Evolutionary conservation across 2,329 filamentous ascomycete species (phyloP).

Genomic region (Colletotrichum liaoningense): DNA sequence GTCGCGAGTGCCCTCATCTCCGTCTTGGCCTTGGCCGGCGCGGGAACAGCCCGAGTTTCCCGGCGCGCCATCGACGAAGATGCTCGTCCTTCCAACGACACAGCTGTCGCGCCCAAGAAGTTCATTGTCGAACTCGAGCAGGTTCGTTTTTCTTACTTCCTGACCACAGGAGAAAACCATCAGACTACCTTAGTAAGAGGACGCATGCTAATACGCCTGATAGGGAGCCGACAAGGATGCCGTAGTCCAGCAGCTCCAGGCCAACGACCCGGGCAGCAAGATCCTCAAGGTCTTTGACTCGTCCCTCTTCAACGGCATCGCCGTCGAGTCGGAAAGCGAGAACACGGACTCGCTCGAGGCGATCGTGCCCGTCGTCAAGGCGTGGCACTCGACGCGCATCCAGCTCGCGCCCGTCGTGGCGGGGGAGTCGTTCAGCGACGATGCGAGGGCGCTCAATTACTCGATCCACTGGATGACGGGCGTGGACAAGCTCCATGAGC

Average conservation of each 20-base stretch:
- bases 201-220: not conserved
- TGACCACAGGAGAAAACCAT: too few species aligned
- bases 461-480: conserved; percentile 51
- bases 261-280: conserved; percentile 16
- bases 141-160: not conserved
- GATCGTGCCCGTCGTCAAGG: conserved; percentile 24
- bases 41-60: conserved; percentile 11
- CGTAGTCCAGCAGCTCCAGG: conserved; percentile 27
- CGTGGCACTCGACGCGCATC: conserved; percentile 33
- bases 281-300: conserved; percentile 39
- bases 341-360: conserved; percentile 37
- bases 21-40: conserved; percentile 28
- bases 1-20: conserved; percentile 22
- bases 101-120: conserved; percentile 29
- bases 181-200: not conserved
- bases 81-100: conserved; percentile 16
- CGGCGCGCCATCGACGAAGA: conserved; percentile 19
- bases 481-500: conserved; percentile 51
- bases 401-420: conserved; percentile 28
- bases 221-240: conserved; percentile 31
- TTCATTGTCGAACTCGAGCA: conserved; percentile 33
- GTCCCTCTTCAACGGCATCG: conserved; percentile 44
- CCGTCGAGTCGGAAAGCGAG: conserved; percentile 34
- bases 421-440: conserved; percentile 26
- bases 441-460: conserved; percentile 42